Evolutionary conservation across 495 filamentous ascomycete species (phyloP), one percentile per base, ranked within the genome.

Genomic region (Chaetomidium leptoderma): DNA sequence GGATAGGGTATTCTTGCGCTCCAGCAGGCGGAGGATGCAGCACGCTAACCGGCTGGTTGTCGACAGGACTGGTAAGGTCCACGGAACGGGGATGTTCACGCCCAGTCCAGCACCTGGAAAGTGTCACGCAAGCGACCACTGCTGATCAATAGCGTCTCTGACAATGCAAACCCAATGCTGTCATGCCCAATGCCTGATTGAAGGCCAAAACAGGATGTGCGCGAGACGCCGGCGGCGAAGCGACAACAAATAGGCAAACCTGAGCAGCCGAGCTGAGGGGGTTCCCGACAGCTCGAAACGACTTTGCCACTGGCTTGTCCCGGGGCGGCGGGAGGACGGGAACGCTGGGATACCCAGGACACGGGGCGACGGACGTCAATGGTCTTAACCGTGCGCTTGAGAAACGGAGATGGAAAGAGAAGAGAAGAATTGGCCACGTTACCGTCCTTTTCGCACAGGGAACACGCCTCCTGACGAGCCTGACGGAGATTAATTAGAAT

Each of bases 41-140:
- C 63, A 56, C 66, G 65, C 67, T 70, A 71, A 65, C 61, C 52
- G 60, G n/a, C n/a, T 65, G 62, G 58, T 62, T n/a, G 50, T 65
- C 55, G 66, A 64, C 67, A 64, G 55, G 60, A 60, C 53, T 36
- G 66, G 66, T 51, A 69, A 48, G 62, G 65, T 57, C 44, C 50
- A 56, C 49, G 55, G 60, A 67, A 63, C 62, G 60, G 55, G 63
- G 63, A 53, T 42, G 42, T 56, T 17, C 37, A 42, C 32, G n/a
- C 8, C 17, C 29, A 16, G 29, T 27, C 21, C 19, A 13, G 29
- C 37, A 53, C 33, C 23, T 53, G 19, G 39, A 32, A 53, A 44
- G 40, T 27, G 47, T 36, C 44, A 17, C 45, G 52, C 56, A 51
- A 37, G 49, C 58, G 44, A 35, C 60, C 39, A 57, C 60, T 56